Base-by-base conservation (phyloP, 2,329 filamentous ascomycete genomes). In the Fusarium denticulatum region DNA sequence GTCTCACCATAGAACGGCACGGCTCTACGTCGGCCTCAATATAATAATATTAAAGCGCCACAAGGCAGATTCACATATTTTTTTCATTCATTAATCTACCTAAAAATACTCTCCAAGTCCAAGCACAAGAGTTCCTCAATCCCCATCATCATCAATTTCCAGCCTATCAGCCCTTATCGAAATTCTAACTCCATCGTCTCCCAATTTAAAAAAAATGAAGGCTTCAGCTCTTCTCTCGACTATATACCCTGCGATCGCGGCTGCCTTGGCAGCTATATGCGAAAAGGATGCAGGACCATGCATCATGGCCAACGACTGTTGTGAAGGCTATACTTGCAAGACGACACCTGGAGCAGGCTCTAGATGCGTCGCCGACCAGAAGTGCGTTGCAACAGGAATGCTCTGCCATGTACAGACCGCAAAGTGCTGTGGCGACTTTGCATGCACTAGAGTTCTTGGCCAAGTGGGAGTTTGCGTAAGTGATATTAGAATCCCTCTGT, bases 401-500 rank as follows among this genome's bases (percentile, higher is more conserved):
- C 34, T 55, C 20, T 55, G 50, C 6, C 24, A 55, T 39, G 34
- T 39, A 0, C 24, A 30, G 50, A 55, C 24, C 20, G 24, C 34
- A 7, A 39, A 28, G 50, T 55, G 50, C 20, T 55, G 50, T 30
- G 34, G 50, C 3, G 34, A 55, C 13, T 55, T 55, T 39, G 50
- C 50, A 0, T 55, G 50, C 20, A 55, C 50, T 5, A 55, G 14
- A 22, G 6, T 55, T 39, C 2, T 55, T 10, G 34, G 50, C 7
- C 20, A 39, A 18, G 10, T 39, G 1, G 50, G 50, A 39, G 3
- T 39, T 9, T 55, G 50, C 14, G 34, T 55, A 39, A 39, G 50
- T 39, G 0, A 7, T 16, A 11, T 30, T 0, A 0, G 7, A 2
- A 5, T 2, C 7, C 2, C 34, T 16, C 13, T 39, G 5, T n/a